Evolutionary conservation across 1,284 basidiomycete genomes (phyloP).

Genomic region (Coniophora puteana): DNA sequence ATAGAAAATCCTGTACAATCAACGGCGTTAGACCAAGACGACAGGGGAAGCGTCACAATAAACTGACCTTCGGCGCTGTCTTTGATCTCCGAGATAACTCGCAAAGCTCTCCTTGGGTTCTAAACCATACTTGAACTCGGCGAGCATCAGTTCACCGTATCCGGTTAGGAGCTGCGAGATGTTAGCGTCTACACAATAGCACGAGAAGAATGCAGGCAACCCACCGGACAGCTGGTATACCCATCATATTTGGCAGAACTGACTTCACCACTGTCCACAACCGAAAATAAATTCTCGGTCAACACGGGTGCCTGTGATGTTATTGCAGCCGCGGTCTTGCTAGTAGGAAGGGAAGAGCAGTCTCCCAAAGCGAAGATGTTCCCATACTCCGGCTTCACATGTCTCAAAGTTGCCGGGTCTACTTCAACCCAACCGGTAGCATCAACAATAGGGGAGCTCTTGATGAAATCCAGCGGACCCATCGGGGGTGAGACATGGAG

Average conservation of each 20-base stretch:
- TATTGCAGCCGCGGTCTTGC: conserved; percentile 95
- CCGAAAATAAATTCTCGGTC: conserved; percentile 81
- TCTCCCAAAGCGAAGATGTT: conserved; percentile 94
- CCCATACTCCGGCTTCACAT: conserved; percentile 71
- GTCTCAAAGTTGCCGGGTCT: conserved; percentile 76
- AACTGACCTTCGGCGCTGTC: conserved; percentile 54
- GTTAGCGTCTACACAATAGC: conserved; percentile 13
- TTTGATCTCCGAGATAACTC: conserved; percentile 65
- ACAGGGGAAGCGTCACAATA: conserved; percentile 1
- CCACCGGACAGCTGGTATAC: conserved; percentile 80
- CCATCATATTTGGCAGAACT: conserved; percentile 73
- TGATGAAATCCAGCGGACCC: conserved; percentile 85
- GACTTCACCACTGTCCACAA: conserved; percentile 71
- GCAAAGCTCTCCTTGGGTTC: conserved; percentile 87
- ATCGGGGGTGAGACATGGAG: conserved; percentile 91
- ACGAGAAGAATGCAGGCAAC: conserved; percentile 23
- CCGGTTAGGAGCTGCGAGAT: conserved; percentile 70
- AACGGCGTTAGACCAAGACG: conserved; percentile 6
- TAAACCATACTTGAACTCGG: conserved; percentile 88
- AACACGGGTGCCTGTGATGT: conserved; percentile 91
- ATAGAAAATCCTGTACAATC: conserved; percentile 66
- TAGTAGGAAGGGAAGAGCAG: conserved; percentile 87
- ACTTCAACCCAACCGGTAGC: conserved; percentile 87
- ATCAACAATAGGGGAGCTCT: conserved; percentile 77
- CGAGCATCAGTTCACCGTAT: conserved; percentile 84